These are phyloP conservation scores for Saccharomycopsis capsularis DNA, from an alignment of 805 yeast genomes.

Conservation along the genomic window DNA sequence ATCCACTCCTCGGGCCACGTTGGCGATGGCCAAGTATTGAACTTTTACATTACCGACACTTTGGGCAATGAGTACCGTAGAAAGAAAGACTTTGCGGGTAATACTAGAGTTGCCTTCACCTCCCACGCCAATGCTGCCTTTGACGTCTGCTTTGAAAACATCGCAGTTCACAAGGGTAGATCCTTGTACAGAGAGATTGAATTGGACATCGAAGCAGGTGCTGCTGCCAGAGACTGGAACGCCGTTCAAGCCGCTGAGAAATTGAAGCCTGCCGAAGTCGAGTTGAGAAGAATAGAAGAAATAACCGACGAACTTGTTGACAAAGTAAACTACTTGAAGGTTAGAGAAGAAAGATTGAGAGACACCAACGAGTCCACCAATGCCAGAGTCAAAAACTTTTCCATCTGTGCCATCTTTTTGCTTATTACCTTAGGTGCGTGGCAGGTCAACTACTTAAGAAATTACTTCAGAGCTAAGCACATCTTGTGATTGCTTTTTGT, in stretches of 20 bases:
- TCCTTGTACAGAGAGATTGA: conserved; percentile 64
- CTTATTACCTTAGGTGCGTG: conserved; percentile 78
- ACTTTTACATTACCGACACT: conserved; percentile 62
- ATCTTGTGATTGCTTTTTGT: conserved; percentile 30
- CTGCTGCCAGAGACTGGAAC: conserved; percentile 98
- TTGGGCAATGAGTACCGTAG: conserved; percentile 81
- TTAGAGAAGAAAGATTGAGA: conserved; percentile 87
- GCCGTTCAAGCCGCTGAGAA: conserved; percentile 88
- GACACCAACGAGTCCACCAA: conserved; percentile 97
- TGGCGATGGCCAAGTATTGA: conserved; percentile 85
- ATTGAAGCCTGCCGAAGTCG: conserved; percentile 87
- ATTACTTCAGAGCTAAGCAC: conserved; percentile 83
- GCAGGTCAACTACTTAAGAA: conserved; percentile 89
- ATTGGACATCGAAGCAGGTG: conserved; percentile 89
- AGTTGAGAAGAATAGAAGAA: conserved; percentile 80
- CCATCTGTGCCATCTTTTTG: conserved; percentile 58
- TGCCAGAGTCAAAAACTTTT: conserved; percentile 84
- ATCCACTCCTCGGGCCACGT: conserved; percentile 63
- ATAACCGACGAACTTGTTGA: conserved; percentile 71
- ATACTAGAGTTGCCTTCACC: conserved; percentile 72
- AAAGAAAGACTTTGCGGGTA: conserved; percentile 68
- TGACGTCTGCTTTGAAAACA: conserved; percentile 86
- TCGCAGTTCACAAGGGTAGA: conserved; percentile 34
- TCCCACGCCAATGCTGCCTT: conserved; percentile 76
- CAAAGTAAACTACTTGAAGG: conserved; percentile 77